These are phyloP conservation scores for Phytophthora melonis DNA, from an alignment of 352 stramenopile species.

Conservation along the genomic window DNA sequence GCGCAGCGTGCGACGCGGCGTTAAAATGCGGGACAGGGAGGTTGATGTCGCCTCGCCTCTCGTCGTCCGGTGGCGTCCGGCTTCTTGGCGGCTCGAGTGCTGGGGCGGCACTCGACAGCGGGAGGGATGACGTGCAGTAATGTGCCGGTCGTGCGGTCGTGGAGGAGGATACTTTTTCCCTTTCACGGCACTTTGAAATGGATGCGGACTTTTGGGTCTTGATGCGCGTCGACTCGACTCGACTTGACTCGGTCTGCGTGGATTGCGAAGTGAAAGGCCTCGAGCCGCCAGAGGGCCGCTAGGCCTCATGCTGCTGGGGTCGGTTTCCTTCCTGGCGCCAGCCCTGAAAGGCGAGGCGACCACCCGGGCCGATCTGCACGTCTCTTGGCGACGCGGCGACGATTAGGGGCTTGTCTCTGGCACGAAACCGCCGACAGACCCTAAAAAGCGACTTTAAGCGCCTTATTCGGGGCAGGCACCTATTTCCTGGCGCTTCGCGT, in stretches of 20 bases:
- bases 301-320: slow-evolving; percentile 7
- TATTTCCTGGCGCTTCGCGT: slow-evolving; percentile 1
- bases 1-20: slow-evolving; percentile 42
- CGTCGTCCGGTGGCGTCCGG: slow-evolving; percentile 25
- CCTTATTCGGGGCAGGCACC: background rate
- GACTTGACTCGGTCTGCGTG: background rate
- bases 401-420: slow-evolving; percentile 10
- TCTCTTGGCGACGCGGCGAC: slow-evolving; percentile 46
- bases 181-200: slow-evolving; percentile 33
- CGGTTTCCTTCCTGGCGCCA: slow-evolving; percentile 41
- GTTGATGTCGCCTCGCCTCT: slow-evolving; percentile 32
- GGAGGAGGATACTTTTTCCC: slow-evolving; percentile 37
- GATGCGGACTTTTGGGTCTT: slow-evolving; percentile 43
- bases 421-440: background rate
- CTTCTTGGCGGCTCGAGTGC: background rate
- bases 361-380: slow-evolving; percentile 49
- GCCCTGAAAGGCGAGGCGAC: slow-evolving; percentile 44
- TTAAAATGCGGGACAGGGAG: slow-evolving; percentile 37
- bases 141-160: slow-evolving; percentile 33
- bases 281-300: slow-evolving; percentile 46
- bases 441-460: background rate
- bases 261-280: slow-evolving; percentile 43
- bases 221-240: slow-evolving; percentile 86
- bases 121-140: slow-evolving; percentile 36
- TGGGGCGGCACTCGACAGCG: background rate